Conservation (phyloP, 2,329 filamentous ascomycete genomes). For the Cytospora schulzeri region DNA sequence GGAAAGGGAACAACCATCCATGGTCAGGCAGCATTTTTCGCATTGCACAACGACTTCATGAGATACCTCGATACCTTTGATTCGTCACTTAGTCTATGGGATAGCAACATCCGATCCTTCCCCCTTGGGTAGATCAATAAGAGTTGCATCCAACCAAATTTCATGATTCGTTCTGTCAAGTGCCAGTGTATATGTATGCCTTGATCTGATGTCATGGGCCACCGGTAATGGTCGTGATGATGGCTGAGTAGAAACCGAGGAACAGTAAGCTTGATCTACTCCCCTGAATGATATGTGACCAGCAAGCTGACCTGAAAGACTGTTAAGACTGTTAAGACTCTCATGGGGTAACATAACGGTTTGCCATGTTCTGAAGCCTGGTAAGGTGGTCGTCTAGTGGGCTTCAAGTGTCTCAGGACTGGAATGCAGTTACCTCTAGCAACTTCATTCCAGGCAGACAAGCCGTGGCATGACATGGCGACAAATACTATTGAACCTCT, state of each 20-base stretch:
- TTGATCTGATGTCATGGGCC: neutral
- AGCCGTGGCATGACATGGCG: neutral
- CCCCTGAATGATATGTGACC: neutral
- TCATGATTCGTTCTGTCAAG: neutral
- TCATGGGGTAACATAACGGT: neutral
- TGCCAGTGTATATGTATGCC: neutral
- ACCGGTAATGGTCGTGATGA: neutral
- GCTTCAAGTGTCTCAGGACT: slow-evolving; percentile 14
- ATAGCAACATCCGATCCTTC: slow-evolving; percentile 8
- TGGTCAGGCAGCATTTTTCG: slow-evolving; percentile 27
- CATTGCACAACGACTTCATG: slow-evolving; percentile 27
- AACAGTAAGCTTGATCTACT: neutral
- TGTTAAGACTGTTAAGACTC: neutral
- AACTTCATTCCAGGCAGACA: slow-evolving; percentile 25
- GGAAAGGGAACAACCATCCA: slow-evolving; percentile 18
- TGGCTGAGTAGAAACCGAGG: neutral
- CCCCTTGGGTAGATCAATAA: slow-evolving; percentile 11
- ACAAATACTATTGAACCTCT: slow-evolving; percentile 9
- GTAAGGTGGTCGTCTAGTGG: slow-evolving; percentile 5
- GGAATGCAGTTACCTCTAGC: slow-evolving; percentile 24
- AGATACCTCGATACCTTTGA: slow-evolving; percentile 29
- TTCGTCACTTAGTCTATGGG: slow-evolving; percentile 15
- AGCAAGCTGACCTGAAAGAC: slow-evolving; percentile 3
- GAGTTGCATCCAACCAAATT: slow-evolving; percentile 10
- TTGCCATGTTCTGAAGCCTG: slow-evolving; percentile 5